Evolutionary conservation across 192 early-diverging fungal species (phyloP).

Genomic region (Dissophora globulifera): DNA sequence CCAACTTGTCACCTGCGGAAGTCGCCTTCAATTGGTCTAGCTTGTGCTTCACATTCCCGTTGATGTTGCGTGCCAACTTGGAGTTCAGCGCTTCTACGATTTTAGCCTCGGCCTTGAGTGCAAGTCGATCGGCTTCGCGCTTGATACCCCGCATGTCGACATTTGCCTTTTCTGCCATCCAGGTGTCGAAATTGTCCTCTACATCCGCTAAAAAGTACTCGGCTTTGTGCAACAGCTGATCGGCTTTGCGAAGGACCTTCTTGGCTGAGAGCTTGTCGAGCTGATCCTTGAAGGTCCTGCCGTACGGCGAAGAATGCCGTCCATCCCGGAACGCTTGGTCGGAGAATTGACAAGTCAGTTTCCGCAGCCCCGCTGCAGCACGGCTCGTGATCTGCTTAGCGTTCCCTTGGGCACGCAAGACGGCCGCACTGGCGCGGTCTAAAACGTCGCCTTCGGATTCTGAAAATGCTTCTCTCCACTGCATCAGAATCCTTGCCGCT

Average conservation of each 20-base stretch:
- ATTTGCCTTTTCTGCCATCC: background rate
- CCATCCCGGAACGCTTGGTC: background rate
- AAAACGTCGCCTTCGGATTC: background rate
- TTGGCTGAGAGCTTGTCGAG: background rate
- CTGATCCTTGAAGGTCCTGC: conserved; percentile 3
- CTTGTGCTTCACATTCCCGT: conserved; percentile 1
- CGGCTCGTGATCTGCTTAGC: conserved; percentile 10
- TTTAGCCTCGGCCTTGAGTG: conserved; percentile 8
- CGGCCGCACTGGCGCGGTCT: background rate
- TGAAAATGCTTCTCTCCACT: background rate
- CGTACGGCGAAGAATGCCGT: background rate
- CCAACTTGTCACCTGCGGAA: conserved; percentile 14
- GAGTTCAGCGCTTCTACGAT: conserved; percentile 4
- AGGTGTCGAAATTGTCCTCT: conserved; percentile 10
- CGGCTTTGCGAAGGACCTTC: conserved; percentile 8
- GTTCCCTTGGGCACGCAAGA: conserved; percentile 19
- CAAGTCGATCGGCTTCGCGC: conserved; percentile 1
- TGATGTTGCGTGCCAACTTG: conserved; percentile 3
- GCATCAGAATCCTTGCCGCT: background rate
- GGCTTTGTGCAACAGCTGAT: conserved; percentile 7
- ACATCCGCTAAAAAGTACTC: conserved; percentile 16
- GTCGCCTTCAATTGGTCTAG: conserved; percentile 19
- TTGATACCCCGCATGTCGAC: conserved; percentile 17
- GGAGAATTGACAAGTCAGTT: background rate
- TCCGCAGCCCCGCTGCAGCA: background rate